Conservation (phyloP, 129 eudicot genomes). For the Flaveria linearis region DNA sequence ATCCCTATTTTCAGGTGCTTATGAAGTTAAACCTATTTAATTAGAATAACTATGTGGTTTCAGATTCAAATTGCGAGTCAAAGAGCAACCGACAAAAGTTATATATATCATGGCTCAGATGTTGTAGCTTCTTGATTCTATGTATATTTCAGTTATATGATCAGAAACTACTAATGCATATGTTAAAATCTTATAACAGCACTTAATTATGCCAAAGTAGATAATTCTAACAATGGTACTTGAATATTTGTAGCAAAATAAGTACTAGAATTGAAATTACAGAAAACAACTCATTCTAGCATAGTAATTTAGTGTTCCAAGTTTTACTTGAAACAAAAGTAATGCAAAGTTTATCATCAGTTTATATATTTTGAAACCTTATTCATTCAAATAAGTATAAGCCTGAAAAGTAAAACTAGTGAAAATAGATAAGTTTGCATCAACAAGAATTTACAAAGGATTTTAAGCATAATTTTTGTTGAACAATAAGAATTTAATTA, state of each 20-base stretch:
- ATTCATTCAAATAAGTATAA: neutral
- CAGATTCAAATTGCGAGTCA: neutral
- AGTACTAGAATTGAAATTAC: neutral
- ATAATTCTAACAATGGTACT: neutral
- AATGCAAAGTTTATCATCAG: no score
- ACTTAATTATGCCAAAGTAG: neutral
- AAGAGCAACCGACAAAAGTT: neutral
- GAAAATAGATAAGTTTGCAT: constrained; percentile 17
- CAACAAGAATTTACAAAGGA: constrained; percentile 25
- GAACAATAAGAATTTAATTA: constrained; percentile 25
- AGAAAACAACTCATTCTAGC: neutral
- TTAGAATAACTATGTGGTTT: neutral
- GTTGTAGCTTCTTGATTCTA: neutral
- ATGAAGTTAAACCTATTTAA: neutral
- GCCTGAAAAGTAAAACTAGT: constrained; percentile 11
- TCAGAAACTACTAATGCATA: neutral
- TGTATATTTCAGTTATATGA: neutral
- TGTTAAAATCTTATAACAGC: neutral
- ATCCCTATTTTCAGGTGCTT: constrained; percentile 21
- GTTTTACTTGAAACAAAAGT: neutral
- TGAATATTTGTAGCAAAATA: neutral
- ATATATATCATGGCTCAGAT: neutral
- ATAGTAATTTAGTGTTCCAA: neutral
- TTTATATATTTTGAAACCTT: neutral
- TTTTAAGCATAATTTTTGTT: constrained; percentile 24